phyloP scores from a whole-genome alignment of 2,329 filamentous ascomycete genomes.

The Teratosphaeria gauchensis region DNA sequence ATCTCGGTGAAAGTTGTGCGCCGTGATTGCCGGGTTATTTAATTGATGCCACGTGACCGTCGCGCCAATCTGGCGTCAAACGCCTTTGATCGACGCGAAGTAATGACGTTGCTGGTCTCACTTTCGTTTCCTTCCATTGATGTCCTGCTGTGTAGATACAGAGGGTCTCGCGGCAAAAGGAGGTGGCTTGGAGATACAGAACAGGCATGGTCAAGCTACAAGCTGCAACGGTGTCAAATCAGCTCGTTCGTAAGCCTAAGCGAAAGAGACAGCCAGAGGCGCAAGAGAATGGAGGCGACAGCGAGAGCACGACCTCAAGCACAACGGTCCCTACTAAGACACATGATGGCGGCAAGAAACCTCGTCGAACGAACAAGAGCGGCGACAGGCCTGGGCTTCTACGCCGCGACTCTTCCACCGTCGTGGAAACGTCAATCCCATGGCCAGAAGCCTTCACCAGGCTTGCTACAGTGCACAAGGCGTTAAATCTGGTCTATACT shows the following conservation, averaged over 20 bases:
- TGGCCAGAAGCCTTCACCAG: constrained; percentile 70
- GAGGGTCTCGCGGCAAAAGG: neutral
- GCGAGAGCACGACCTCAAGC: neutral
- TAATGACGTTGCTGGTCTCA: neutral
- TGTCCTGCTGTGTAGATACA: neutral
- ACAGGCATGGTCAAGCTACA: constrained; percentile 36
- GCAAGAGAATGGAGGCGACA: constrained; percentile 1
- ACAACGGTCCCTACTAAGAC: constrained; percentile 45
- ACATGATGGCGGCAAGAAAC: constrained; percentile 47
- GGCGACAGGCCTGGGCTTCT: constrained; percentile 30
- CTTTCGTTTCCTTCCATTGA: neutral
- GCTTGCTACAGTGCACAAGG: constrained; percentile 68
- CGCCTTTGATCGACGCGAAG: neutral
- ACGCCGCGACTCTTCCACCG: constrained; percentile 39
- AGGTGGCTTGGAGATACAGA: neutral
- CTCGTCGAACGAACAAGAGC: constrained; percentile 35
- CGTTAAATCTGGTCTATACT: constrained; percentile 85
- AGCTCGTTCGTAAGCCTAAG: constrained; percentile 34
- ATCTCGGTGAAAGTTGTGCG: neutral
- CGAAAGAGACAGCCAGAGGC: constrained; percentile 27
- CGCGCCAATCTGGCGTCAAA: neutral
- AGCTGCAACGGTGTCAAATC: constrained; percentile 40
- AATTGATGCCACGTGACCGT: neutral
- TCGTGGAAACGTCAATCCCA: constrained; percentile 44
- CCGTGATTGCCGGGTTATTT: neutral